Evolutionary conservation across 208 protist genomes (phyloP).

Genomic region (Crithidia thermophila): DNA sequence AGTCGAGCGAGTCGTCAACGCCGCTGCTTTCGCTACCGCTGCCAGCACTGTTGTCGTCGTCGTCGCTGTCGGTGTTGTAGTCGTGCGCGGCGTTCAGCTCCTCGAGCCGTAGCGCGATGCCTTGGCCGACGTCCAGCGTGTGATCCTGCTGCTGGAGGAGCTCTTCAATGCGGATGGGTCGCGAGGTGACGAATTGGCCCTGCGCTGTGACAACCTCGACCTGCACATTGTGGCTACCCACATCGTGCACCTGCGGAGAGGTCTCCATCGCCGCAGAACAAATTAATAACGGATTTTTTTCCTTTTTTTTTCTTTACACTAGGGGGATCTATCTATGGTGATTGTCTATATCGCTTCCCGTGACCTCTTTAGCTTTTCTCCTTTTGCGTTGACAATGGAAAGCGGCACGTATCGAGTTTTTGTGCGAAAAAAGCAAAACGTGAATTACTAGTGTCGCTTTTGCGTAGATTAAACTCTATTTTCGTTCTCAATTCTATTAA

Average conservation of each 20-base stretch:
- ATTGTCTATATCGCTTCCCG: too few species aligned
- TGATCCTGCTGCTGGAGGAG: constrained; percentile 51
- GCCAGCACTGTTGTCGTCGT: too few species aligned
- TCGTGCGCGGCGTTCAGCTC: constrained; percentile 47
- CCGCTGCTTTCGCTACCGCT: constrained; percentile 19
- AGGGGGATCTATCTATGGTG: too few species aligned
- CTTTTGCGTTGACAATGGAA: too few species aligned
- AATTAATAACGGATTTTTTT: constrained; percentile 1
- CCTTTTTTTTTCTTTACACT: constrained; percentile 9
- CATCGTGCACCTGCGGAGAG: not conserved
- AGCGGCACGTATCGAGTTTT: too few species aligned
- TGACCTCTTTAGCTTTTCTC: too few species aligned
- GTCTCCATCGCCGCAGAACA: constrained; percentile 4
- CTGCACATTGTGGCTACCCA: constrained; percentile 41
- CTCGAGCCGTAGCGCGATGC: constrained; percentile 74
- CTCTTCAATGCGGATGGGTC: constrained; percentile 76
- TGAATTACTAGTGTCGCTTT: too few species aligned
- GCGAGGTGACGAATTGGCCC: constrained; percentile 47
- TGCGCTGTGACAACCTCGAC: constrained; percentile 70
- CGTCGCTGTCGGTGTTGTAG: constrained; percentile 46
- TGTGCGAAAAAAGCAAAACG: too few species aligned
- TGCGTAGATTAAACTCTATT: too few species aligned
- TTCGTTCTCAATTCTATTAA: too few species aligned
- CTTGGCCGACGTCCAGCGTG: constrained; percentile 57
- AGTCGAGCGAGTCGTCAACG: constrained; percentile 7